Conservation (phyloP, 2,329 filamentous ascomycete genomes). For the Cordyceps farinosa region DNA sequence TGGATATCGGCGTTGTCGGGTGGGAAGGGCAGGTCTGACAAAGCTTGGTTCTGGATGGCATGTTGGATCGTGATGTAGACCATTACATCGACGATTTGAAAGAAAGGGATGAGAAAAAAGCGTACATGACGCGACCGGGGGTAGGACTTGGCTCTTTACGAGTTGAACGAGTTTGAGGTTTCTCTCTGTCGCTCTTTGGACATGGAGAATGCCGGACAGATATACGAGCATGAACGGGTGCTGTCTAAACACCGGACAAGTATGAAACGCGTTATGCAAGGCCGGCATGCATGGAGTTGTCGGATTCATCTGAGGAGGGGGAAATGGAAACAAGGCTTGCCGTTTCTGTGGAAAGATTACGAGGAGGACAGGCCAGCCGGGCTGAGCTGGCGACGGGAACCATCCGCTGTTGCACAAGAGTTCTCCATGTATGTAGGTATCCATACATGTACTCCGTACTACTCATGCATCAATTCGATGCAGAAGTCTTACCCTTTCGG, state of each 20-base stretch:
- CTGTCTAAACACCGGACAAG: neutral
- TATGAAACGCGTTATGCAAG: conserved; percentile 12
- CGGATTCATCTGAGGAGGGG: neutral
- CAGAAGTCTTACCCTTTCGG: conserved; percentile 1
- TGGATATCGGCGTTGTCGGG: neutral
- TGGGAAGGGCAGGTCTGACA: neutral
- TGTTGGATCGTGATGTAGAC: conserved; percentile 6
- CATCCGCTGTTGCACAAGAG: neutral
- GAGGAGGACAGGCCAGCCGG: neutral
- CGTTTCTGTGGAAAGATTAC: neutral
- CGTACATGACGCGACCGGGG: conserved; percentile 13
- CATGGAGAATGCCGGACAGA: neutral
- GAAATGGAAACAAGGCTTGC: conserved; percentile 1
- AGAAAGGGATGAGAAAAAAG: neutral
- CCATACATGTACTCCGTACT: neutral
- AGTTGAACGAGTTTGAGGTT: neutral
- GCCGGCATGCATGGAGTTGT: neutral
- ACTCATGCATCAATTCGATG: conserved; percentile 11
- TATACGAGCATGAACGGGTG: neutral
- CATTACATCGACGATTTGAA: conserved; percentile 4
- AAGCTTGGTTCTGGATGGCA: neutral
- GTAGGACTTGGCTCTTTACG: neutral
- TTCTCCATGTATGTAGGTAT: neutral
- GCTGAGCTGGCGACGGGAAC: conserved; percentile 7
- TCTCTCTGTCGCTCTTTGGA: neutral